Evolutionary conservation across 441 rosid species (phyloP), one percentile per base, ranked within the genome.

Genomic region (Pelargonium hybrid): DNA sequence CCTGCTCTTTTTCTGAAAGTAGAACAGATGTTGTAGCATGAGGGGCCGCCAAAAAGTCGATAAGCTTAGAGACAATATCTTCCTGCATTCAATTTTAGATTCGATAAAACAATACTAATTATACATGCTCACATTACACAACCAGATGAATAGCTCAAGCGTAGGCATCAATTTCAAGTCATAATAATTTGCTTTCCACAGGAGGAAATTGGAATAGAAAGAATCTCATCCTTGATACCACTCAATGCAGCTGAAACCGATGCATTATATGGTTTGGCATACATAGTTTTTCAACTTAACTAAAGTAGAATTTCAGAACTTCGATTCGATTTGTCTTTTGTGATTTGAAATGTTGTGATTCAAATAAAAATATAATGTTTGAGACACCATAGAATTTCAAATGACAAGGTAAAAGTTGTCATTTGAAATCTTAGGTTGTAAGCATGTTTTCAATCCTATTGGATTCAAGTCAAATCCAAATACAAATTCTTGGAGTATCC

Each of bases 21-120:
- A 82, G 74, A 63, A 74, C 85, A 25, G 82, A 70, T 34, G 88
- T 85, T 72, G 92, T 88, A 20, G 89, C 85, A 76, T 82, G 88
- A 72, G 98, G 98, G 56, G 86, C 87, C 77, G 76, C 83, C 90
- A 94, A 80, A 85, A 90, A 94, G 76, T 87, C 98, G 69, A 89
- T 79, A 79, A 94, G 83, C 71, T 80, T 85, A 13, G 79, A 18
- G 56, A 90, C 73, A 66, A 92, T 74, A 74, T 94, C 98, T 82
- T 91, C 98, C 97, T 91, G 89, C 79, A 78, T 57, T 57, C 39
- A 71, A 73, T 41, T 67, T 73, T 67, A 66, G 54, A 34, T 31
- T 29, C 68, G 64, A 1, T 39, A 17, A 66, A 37, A 31, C 26
- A 5, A 25, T 18, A 26, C 31, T 15, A 63, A 4, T 67, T 43